Evolutionary conservation across 2,329 filamentous ascomycete genomes (phyloP), one percentile per base, ranked within the genome.

Genomic region (Exophiala sideris): DNA sequence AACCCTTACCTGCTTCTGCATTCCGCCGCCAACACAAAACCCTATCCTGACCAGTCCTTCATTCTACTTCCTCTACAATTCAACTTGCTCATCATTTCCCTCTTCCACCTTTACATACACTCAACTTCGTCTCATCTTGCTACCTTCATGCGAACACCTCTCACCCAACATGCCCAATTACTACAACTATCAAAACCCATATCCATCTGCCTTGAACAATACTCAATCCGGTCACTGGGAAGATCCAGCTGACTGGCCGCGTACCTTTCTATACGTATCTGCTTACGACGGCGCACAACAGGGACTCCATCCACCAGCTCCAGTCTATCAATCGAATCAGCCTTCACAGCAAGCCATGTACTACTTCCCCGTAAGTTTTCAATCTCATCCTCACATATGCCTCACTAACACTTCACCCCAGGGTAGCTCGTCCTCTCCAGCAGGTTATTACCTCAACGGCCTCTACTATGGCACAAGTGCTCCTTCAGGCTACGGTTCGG

Each of bases 261-360:
- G 57, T 11, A 58, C 61, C 11, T 63, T 54, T 45, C 44, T 54
- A 39, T 63, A 63, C 52, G 55, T 59, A 21, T 48, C 57, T 50
- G 45, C 60, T 59, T 54, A 61, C 48, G 48, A 56, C 38, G 46
- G 45, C 46, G 29, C 50, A 35, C 47, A 34, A 46, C 62, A 64
- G 62, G 62, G 62, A 34, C 55, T 64, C 38, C 60, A 62, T 53
- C 62, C 60, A 41, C 62, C 62, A 41, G 62, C 51, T 14, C 60
- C 60, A 1, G 56, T 64, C 50, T 64, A 61, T 44, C 50, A 55
- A 32, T 57, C 56, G 10, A 59, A 59, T 16, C 57, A 58, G 44
- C 48, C 59, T 44, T 14, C 50, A 33, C 53, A 59, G 44, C 45
- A 29, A 32, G 46, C 51, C 20, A 62, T 57, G 59, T 62, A 59